Evolutionary conservation across 106 monocot genomes (phyloP).

Genomic region (Dactylorhiza incarnata): DNA sequence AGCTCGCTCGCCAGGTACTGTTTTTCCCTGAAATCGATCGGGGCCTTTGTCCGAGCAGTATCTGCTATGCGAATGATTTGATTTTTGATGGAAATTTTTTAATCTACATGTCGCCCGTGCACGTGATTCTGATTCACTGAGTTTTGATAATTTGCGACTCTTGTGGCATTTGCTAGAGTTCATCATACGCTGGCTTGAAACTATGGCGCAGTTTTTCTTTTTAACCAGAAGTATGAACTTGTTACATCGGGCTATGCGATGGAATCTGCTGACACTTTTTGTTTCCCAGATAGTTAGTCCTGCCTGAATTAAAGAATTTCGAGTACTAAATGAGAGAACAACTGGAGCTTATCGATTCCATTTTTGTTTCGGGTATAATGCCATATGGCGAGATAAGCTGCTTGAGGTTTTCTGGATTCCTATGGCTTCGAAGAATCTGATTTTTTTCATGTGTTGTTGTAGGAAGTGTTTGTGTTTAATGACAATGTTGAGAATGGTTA

Average conservation of each 20-base stretch:
- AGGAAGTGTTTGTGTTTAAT: not conserved
- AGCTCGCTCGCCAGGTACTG: constrained; percentile 80
- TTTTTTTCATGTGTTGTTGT: not conserved
- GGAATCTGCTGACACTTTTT: not conserved
- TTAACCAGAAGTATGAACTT: not conserved
- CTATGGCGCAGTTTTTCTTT: not conserved
- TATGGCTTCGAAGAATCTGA: not conserved
- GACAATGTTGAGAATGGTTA: not conserved
- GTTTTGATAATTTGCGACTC: not conserved
- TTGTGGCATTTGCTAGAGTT: not conserved
- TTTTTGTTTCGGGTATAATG: not conserved
- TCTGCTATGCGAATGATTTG: not conserved
- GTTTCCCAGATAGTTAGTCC: not conserved
- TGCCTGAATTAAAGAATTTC: not conserved
- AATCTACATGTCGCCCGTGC: not conserved
- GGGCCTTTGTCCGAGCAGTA: not conserved
- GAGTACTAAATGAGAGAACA: not conserved
- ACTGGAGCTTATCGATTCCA: not conserved
- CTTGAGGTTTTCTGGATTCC: not conserved
- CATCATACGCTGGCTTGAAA: not conserved
- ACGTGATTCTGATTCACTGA: not conserved
- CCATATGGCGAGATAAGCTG: not conserved
- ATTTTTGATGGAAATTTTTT: not conserved
- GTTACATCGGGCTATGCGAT: not conserved
- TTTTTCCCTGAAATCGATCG: not conserved